Conservation (phyloP, 2,329 filamentous ascomycete genomes). For the Hymenoscyphus fructigenus region DNA sequence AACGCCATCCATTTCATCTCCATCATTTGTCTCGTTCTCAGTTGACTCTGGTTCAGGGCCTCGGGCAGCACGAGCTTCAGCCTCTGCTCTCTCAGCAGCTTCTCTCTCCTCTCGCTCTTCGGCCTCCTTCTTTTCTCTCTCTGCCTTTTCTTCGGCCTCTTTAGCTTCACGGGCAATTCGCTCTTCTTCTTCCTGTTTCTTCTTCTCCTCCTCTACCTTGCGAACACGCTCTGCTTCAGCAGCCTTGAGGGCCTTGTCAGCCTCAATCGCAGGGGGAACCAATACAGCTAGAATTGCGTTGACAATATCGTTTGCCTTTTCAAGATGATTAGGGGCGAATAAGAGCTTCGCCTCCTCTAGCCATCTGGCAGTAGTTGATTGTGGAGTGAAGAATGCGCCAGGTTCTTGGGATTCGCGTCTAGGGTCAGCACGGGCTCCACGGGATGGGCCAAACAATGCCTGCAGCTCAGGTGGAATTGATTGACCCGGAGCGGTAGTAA, state of each 20-base stretch:
- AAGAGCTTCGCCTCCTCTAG: constrained; percentile 86
- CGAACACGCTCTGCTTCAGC: constrained; percentile 54
- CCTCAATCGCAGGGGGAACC: constrained; percentile 80
- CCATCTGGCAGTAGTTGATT: constrained; percentile 75
- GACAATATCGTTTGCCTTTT: constrained; percentile 67
- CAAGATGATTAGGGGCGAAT: constrained; percentile 67
- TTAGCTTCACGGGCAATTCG: constrained; percentile 65
- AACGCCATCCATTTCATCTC: constrained; percentile 69
- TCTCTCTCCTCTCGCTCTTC: constrained; percentile 68
- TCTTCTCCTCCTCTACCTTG: constrained; percentile 59
- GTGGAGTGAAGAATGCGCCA: constrained; percentile 58
- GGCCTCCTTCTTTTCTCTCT: constrained; percentile 66
- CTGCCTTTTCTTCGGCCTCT: constrained; percentile 67
- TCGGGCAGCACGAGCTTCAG: constrained; percentile 50
- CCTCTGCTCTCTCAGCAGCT: constrained; percentile 56
- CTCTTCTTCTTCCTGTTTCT: constrained; percentile 64
- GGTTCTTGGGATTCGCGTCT: constrained; percentile 34
- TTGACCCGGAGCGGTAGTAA: constrained; percentile 49
- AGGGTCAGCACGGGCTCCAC: constrained; percentile 26
- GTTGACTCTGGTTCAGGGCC: constrained; percentile 46
- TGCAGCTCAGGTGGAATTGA: constrained; percentile 53
- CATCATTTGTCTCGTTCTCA: constrained; percentile 25
- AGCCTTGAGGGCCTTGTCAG: constrained; percentile 69
- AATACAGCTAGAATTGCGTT: constrained; percentile 70
- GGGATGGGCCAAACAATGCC: constrained; percentile 40